These are phyloP conservation scores for Aspergillus sergii DNA, from an alignment of 2,329 filamentous ascomycete species.

Conservation along the genomic window DNA sequence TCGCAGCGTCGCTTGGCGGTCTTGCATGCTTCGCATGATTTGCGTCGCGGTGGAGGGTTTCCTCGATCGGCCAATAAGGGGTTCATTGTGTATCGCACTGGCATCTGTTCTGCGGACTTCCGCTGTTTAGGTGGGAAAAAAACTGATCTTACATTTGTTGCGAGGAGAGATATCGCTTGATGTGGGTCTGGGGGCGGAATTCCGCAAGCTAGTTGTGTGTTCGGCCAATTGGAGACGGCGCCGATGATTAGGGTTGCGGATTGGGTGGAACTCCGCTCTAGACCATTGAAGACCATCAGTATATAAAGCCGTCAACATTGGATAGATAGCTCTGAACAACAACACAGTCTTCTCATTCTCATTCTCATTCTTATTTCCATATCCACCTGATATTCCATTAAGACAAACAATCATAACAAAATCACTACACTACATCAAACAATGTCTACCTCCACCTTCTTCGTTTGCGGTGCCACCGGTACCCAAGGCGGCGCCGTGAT, in stretches of 20 bases:
- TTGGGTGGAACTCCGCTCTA: conserved; percentile 8
- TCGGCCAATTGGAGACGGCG: neutral
- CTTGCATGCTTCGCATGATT: conserved; percentile 60
- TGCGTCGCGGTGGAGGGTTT: conserved; percentile 52
- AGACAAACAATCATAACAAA: neutral
- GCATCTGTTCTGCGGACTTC: neutral
- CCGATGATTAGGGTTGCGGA: neutral
- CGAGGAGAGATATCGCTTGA: neutral
- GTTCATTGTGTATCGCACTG: neutral
- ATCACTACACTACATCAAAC: conserved; percentile 1
- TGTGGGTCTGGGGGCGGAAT: conserved; percentile 8
- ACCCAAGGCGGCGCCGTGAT: conserved; percentile 33
- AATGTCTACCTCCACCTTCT: conserved; percentile 24
- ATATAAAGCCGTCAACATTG: neutral
- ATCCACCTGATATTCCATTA: neutral
- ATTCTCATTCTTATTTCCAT: neutral
- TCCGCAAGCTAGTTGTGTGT: conserved; percentile 11
- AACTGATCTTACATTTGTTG: neutral
- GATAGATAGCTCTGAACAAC: neutral
- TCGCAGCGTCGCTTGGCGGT: conserved; percentile 62
- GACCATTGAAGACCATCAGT: neutral
- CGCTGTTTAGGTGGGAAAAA: neutral
- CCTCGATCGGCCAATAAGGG: conserved; percentile 36
- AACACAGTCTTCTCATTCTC: neutral
- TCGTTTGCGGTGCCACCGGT: conserved; percentile 36